A percentile compares a stretch with the other conserved stretches of the same genome.
Evolutionary conservation across 345 rosid genomes (phyloP).

Genomic region (Gynandropsis gynandra): DNA sequence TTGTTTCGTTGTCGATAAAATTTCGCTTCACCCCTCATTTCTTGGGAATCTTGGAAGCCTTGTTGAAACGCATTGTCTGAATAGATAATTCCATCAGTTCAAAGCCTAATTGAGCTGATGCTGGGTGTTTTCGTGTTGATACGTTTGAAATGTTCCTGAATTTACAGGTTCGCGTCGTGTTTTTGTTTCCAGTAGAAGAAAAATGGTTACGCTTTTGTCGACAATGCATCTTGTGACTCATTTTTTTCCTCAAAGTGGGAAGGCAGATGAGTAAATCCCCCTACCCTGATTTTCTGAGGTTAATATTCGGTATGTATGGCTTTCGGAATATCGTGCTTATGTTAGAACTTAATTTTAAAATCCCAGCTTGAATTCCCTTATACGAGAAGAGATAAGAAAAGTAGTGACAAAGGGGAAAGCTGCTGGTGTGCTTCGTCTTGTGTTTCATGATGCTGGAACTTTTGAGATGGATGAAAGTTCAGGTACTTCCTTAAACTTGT

Average conservation of each 20-base stretch:
- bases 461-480: constrained; percentile 47
- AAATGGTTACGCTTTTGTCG: constrained; percentile 34
- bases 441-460: constrained; percentile 97
- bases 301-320: neutral
- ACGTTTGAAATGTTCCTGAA: neutral
- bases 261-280: constrained; percentile 49
- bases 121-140: neutral
- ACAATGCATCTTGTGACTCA: constrained; percentile 45
- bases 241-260: constrained; percentile 26
- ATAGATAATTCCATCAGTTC: no score
- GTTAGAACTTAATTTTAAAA: neutral
- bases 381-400: constrained; percentile 56
- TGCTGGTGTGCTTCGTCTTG: constrained; percentile 92
- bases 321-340: neutral
- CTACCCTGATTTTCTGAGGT: neutral
- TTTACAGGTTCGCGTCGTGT: constrained; percentile 23
- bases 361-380: constrained; percentile 23
- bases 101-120: no score
- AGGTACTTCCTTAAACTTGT: constrained; percentile 31
- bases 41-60: neutral
- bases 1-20: neutral
- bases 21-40: neutral
- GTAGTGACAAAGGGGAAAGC: constrained; percentile 82
- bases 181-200: constrained; percentile 36
- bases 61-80: neutral